Conservation (phyloP, 2,329 filamentous ascomycete species). For the Sporothrix pseudoabietina region DNA sequence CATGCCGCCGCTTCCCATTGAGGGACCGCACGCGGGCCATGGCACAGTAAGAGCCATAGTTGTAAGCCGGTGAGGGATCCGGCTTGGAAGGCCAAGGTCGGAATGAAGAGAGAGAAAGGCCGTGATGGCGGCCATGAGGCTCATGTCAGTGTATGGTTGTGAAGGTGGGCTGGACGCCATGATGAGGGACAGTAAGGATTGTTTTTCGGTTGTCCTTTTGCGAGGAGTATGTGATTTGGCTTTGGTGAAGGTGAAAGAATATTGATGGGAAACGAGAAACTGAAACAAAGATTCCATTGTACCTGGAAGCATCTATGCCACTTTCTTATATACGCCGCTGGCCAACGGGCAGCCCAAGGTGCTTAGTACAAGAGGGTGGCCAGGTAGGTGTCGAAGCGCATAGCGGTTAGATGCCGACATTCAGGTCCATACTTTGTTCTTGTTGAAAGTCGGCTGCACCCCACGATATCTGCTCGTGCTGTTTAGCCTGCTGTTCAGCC, state of each 20-base stretch:
- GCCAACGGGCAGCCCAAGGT: too few species aligned
- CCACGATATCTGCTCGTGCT: conserved; percentile 3
- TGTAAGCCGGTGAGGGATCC: neutral
- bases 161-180: too few species aligned
- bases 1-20: conserved; percentile 11
- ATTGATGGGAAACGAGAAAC: too few species aligned
- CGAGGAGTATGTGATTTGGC: too few species aligned
- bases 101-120: too few species aligned
- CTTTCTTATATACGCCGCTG: neutral
- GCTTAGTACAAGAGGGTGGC: too few species aligned
- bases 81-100: neutral
- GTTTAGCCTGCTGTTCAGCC: conserved; percentile 4
- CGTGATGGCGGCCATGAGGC: neutral
- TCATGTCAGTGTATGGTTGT: too few species aligned
- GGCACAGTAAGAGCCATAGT: conserved; percentile 6
- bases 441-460: neutral
- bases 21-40: neutral
- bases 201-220: too few species aligned
- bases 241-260: too few species aligned
- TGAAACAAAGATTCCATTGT: too few species aligned
- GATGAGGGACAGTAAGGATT: too few species aligned
- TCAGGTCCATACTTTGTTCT: neutral
- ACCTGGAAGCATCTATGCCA: neutral
- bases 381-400: neutral
- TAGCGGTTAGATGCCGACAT: neutral